Evolutionary conservation across 768 basidiomycete species (phyloP), one percentile per base, ranked within the genome.

Genomic region (Aureoboletus auriporus): DNA sequence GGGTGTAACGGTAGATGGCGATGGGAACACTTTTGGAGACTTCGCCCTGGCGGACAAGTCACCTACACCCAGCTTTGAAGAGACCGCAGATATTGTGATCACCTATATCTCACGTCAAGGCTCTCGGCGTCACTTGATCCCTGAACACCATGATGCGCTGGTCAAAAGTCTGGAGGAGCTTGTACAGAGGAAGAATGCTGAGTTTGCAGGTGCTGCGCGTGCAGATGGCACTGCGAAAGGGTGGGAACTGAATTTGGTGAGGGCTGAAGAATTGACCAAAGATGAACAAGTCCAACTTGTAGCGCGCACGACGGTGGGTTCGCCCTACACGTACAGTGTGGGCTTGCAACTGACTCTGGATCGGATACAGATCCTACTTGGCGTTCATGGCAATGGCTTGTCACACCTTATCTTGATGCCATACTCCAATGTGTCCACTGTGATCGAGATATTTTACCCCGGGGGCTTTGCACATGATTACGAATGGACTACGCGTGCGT

Each of bases 401-500:
- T 86, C 89, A 8, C 89, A 91, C 58, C 74, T 93, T n/a, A 76
- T 93, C 37, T 82, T 86, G 71, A 91, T 93, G 89, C 80, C 85
- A 17, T 77, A 78, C 1, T 86, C 83, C 4, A 79, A 79, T 0
- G 66, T 81, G n/a, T 82, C 87, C 6, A 83, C 88, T 6, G 88
- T 93, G 16, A 86, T 93, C 54, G 90, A 93, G 67, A 79, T 93
- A 12, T 89, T 93, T 69, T 86, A 75, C 60, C 89, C 89, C 0
- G 73, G 66, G 3, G 91, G 89, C 0, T 93, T 89, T 61, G 84
- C 90, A 26, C 84, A 86, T 58, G 91, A 93, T 59, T 93, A 93
- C 62, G 82, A 90, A 58, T 93, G 89, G 83, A 92, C 90, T 0
- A 64, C 84, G 5, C 67, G 78, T 30, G 81, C 87, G 0, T 66